phyloP scores from a whole-genome alignment of 2,329 filamentous ascomycete species.

The Botrytis sinoallii region DNA sequence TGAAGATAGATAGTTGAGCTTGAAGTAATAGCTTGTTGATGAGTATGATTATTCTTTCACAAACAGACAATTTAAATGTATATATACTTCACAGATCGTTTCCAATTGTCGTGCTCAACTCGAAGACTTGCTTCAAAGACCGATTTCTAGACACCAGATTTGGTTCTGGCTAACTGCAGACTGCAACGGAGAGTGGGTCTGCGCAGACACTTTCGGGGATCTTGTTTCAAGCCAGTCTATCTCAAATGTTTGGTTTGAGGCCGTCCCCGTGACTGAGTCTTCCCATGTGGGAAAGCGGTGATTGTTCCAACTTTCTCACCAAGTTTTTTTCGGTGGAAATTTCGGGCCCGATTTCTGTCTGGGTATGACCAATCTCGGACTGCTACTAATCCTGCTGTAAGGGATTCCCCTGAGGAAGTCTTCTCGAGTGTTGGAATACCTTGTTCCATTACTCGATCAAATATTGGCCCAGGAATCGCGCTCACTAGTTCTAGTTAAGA shows the following conservation, averaged over 20 bases:
- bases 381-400: background rate
- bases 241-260: background rate
- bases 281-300: background rate
- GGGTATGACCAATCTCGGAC: background rate
- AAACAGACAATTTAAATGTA: background rate
- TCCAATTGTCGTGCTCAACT: background rate
- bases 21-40: background rate
- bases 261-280: background rate
- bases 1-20: background rate
- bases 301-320: background rate
- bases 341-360: background rate
- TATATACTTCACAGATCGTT: background rate
- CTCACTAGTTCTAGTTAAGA: background rate
- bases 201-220: background rate
- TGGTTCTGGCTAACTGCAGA: background rate
- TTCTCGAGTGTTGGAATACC: background rate
- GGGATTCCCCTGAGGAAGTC: background rate
- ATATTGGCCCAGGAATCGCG: background rate
- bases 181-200: background rate
- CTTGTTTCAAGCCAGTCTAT: background rate
- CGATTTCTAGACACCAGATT: background rate
- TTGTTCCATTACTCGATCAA: background rate
- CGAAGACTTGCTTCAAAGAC: background rate
- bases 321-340: background rate
- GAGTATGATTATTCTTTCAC: background rate